A percentile compares a stretch with the other conserved stretches of the same genome.
phyloP scores from a whole-genome alignment of 2,329 filamentous ascomycete species.

The Aspergillus viridinutans region DNA sequence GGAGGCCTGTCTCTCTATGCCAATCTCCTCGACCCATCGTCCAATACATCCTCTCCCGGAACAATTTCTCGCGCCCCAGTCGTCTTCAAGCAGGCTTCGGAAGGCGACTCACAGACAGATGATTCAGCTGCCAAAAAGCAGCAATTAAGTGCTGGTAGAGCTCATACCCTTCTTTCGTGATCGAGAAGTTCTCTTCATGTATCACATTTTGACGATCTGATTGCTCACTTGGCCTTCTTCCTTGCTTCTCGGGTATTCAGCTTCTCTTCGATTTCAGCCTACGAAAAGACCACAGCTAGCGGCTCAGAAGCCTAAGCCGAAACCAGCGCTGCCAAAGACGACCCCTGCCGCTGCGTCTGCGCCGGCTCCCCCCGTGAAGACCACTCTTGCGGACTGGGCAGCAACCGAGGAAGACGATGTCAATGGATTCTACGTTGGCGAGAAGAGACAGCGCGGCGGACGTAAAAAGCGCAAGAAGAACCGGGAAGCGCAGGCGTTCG shows the following conservation, averaged over 20 bases:
- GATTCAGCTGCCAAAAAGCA: slow-evolving; percentile 59
- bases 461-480: slow-evolving; percentile 75
- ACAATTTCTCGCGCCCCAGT: slow-evolving; percentile 76
- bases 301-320: slow-evolving; percentile 58
- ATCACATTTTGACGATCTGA: slow-evolving; percentile 23
- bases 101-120: slow-evolving; percentile 46
- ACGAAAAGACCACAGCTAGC: slow-evolving; percentile 71
- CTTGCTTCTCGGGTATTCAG: slow-evolving; percentile 33
- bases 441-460: slow-evolving; percentile 71
- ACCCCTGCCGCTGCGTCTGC: slow-evolving; percentile 24
- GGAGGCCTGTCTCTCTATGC: slow-evolving; percentile 71
- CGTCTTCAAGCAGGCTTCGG: slow-evolving; percentile 59
- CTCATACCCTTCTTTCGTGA: slow-evolving; percentile 31
- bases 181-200: slow-evolving; percentile 8
- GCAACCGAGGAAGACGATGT: slow-evolving; percentile 75
- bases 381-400: slow-evolving; percentile 75
- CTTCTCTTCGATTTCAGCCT: slow-evolving; percentile 78
- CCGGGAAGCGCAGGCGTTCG: slow-evolving; percentile 54
- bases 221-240: slow-evolving; percentile 47
- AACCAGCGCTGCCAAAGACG: slow-evolving; percentile 55
- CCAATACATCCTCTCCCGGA: slow-evolving; percentile 42
- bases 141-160: slow-evolving; percentile 60
- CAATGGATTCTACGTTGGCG: slow-evolving; percentile 58
- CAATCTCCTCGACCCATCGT: slow-evolving; percentile 64
- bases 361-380: slow-evolving; percentile 53